These are phyloP conservation scores for Vanrija sp. DNA, from an alignment of 1,284 basidiomycete genomes.

Conservation along the genomic window DNA sequence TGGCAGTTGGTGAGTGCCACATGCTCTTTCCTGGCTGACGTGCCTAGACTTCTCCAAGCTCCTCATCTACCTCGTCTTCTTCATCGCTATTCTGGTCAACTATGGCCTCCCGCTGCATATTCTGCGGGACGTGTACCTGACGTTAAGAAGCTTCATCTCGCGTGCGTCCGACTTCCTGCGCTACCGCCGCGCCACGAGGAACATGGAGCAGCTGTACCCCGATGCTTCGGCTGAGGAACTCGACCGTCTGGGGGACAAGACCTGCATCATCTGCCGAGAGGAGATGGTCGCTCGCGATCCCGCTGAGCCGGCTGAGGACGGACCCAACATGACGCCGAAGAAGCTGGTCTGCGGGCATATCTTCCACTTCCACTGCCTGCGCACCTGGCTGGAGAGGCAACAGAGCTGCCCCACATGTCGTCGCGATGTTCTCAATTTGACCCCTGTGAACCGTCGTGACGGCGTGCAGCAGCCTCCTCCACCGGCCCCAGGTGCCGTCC, in stretches of 20 bases:
- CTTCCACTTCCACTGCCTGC: slow-evolving; percentile 95
- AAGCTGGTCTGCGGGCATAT: slow-evolving; percentile 94
- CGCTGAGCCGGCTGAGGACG: slow-evolving; percentile 51
- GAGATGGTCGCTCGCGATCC: slow-evolving; percentile 67
- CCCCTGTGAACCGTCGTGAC: slow-evolving; percentile 8
- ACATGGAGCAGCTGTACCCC: slow-evolving; percentile 96
- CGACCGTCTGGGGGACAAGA: slow-evolving; percentile 72
- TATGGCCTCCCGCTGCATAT: slow-evolving; percentile 97
- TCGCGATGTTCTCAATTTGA: slow-evolving; percentile 71
- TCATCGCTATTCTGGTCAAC: slow-evolving; percentile 83
- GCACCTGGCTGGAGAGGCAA: slow-evolving; percentile 96
- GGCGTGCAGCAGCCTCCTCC: neutral
- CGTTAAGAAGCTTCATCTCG: slow-evolving; percentile 82
- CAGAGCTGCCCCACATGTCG: slow-evolving; percentile 90
- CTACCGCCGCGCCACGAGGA: slow-evolving; percentile 87
- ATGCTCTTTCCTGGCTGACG: slow-evolving; percentile 5
- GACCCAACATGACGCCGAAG: slow-evolving; percentile 92
- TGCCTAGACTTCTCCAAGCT: slow-evolving; percentile 83
- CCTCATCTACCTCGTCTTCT: slow-evolving; percentile 86
- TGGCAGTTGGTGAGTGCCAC: slow-evolving; percentile 67
- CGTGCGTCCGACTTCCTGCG: slow-evolving; percentile 82
- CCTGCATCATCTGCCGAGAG: slow-evolving; percentile 98
- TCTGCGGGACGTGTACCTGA: slow-evolving; percentile 92
- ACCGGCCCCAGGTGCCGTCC: slow-evolving; percentile 53
- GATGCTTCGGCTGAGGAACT: slow-evolving; percentile 87